Conservation (phyloP, 345 rosid genomes). For the Salix caprea region DNA sequence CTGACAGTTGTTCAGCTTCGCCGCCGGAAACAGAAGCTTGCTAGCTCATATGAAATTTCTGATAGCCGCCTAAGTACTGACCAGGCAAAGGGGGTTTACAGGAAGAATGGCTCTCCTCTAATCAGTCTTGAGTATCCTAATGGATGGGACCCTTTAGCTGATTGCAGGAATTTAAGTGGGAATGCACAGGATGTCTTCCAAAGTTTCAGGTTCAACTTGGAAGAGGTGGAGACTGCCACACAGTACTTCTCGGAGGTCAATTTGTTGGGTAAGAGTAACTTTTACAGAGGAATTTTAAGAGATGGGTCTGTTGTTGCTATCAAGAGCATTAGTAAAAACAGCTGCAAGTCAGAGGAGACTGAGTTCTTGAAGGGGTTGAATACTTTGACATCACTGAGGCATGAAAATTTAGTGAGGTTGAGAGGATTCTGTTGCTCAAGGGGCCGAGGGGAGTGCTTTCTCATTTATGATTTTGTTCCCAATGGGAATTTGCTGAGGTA, state of each 20-base stretch:
- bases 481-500: slow-evolving; percentile 72
- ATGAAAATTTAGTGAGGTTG: slow-evolving; percentile 68
- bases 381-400: slow-evolving; percentile 61
- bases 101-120: slow-evolving; percentile 66
- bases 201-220: slow-evolving; percentile 86
- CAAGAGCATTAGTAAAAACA: slow-evolving; percentile 72
- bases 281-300: slow-evolving; percentile 70
- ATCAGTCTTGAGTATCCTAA: slow-evolving; percentile 80
- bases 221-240: slow-evolving; percentile 93
- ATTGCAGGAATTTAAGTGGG: slow-evolving; percentile 48
- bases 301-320: slow-evolving; percentile 79
- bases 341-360: slow-evolving; percentile 77
- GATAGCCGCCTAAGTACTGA: slow-evolving; percentile 59
- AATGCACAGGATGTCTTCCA: slow-evolving; percentile 68
- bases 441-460: slow-evolving; percentile 89
- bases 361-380: slow-evolving; percentile 81
- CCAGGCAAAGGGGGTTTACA: slow-evolving; percentile 48
- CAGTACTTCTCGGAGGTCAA: slow-evolving; percentile 80
- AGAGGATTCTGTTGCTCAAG: slow-evolving; percentile 93
- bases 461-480: slow-evolving; percentile 74
- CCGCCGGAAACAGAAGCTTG: slow-evolving; percentile 65
- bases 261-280: slow-evolving; percentile 67
- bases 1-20: slow-evolving; percentile 50
- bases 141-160: slow-evolving; percentile 95
- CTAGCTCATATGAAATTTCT: slow-evolving; percentile 44